Conservation (phyloP, 2,329 filamentous ascomycete species). For the Fusarium dimerum region DNA sequence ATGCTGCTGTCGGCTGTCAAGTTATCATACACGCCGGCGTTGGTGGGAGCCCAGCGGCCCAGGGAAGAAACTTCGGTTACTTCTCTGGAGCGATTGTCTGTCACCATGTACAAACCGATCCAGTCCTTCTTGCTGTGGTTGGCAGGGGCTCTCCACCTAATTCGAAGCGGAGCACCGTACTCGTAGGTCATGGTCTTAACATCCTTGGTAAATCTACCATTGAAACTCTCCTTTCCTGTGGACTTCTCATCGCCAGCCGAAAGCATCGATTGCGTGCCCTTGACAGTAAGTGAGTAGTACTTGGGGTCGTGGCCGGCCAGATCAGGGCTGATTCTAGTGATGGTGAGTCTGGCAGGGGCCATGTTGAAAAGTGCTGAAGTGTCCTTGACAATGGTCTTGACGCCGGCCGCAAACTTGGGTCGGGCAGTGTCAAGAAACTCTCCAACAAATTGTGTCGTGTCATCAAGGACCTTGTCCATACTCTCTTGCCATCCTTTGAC, state of each 20-base stretch:
- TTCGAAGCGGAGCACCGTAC: conserved; percentile 86
- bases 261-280: conserved; percentile 60
- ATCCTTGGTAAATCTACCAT: conserved; percentile 66
- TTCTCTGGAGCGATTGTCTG: conserved; percentile 86
- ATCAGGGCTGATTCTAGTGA: conserved; percentile 78
- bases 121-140: conserved; percentile 91
- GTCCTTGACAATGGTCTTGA: conserved; percentile 85
- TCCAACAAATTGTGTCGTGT: conserved; percentile 85
- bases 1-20: conserved; percentile 76
- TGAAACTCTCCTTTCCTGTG: conserved; percentile 72
- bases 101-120: conserved; percentile 95
- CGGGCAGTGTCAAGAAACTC: conserved; percentile 84
- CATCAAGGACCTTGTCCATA: conserved; percentile 83
- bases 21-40: conserved; percentile 73
- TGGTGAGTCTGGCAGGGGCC: conserved; percentile 82
- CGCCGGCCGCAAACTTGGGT: conserved; percentile 82
- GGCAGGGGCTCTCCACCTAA: conserved; percentile 85
- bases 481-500: conserved; percentile 83
- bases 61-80: conserved; percentile 81
- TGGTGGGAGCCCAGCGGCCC: conserved; percentile 86
- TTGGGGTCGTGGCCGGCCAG: conserved; percentile 77
- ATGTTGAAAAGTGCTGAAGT: conserved; percentile 86
- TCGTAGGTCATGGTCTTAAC: conserved; percentile 79
- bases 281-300: conserved; percentile 75
- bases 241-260: conserved; percentile 57